These are phyloP conservation scores for Amanita phalloides DNA, from an alignment of 768 basidiomycete genomes.

Conservation along the genomic window DNA sequence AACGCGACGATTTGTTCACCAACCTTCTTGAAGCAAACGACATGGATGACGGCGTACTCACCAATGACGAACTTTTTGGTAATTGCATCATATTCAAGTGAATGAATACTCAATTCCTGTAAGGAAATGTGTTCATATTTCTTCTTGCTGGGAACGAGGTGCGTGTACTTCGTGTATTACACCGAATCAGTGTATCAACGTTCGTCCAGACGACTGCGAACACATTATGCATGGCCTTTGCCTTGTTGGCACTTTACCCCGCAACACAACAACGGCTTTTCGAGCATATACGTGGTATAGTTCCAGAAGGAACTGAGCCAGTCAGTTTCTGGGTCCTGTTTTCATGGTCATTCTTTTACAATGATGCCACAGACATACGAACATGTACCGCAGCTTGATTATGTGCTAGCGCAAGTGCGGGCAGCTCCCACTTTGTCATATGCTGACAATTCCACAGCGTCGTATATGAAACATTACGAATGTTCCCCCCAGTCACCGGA, in stretches of 20 bases:
- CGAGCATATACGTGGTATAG: slow-evolving; percentile 21
- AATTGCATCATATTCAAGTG: background rate
- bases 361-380: slow-evolving; percentile 22
- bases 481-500: slow-evolving; percentile 30
- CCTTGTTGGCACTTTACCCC: slow-evolving; percentile 26
- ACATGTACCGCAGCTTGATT: slow-evolving; percentile 26
- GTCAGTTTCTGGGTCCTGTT: slow-evolving; percentile 11
- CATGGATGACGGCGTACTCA: slow-evolving; percentile 21
- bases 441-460: slow-evolving; percentile 19
- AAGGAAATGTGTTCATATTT: slow-evolving; percentile 38
- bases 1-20: slow-evolving; percentile 40
- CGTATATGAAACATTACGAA: slow-evolving; percentile 37
- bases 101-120: background rate
- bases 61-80: slow-evolving; percentile 34
- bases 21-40: slow-evolving; percentile 40
- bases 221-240: slow-evolving; percentile 27
- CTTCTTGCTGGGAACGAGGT: slow-evolving; percentile 57
- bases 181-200: background rate
- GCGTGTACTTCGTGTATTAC: background rate
- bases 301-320: slow-evolving; percentile 20
- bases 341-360: background rate
- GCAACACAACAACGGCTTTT: slow-evolving; percentile 26
- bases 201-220: slow-evolving; percentile 20
- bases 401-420: slow-evolving; percentile 24
- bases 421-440: background rate